Percentiles rank a stretch among this genome's conserved stretches.
Evolutionary conservation across 2,329 filamentous ascomycete species (phyloP).

Genomic region (Ophiostoma tasmaniense): DNA sequence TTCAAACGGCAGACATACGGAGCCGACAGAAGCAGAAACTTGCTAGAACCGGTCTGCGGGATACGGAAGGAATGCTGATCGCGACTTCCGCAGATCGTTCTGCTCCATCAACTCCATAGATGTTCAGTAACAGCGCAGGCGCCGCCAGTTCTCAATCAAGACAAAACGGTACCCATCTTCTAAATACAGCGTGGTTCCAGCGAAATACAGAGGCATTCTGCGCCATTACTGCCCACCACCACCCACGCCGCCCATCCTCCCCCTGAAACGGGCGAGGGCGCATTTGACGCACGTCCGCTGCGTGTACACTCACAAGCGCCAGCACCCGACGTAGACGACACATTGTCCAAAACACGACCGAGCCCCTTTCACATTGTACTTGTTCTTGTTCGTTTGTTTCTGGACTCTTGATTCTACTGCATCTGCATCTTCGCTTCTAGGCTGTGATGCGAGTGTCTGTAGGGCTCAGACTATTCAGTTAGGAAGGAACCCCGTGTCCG

Average conservation of each 20-base stretch:
- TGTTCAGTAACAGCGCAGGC: neutral
- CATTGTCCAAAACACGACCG: constrained; percentile 1
- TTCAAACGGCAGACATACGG: neutral
- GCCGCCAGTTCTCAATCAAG: too few species aligned
- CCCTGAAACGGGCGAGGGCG: constrained; percentile 1
- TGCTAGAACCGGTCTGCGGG: neutral
- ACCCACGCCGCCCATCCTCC: neutral
- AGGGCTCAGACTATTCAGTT: neutral
- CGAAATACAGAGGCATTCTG: too few species aligned
- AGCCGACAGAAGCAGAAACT: neutral
- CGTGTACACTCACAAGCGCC: neutral
- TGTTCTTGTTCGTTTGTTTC: neutral
- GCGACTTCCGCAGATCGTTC: constrained; percentile 3
- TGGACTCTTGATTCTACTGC: neutral
- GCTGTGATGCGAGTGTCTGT: neutral
- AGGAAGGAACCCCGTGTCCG: neutral
- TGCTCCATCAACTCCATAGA: neutral
- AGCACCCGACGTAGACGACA: neutral
- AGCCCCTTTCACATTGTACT: neutral
- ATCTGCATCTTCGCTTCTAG: neutral
- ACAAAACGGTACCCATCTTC: too few species aligned
- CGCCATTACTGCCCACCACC: neutral
- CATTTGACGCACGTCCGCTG: neutral
- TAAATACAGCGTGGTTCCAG: too few species aligned
- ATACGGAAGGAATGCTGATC: constrained; percentile 12